A percentile compares a stretch with the other conserved stretches of the same genome.
Evolutionary conservation across 768 basidiomycete genomes (phyloP).

Genomic region (Tricholoma furcatifolium): DNA sequence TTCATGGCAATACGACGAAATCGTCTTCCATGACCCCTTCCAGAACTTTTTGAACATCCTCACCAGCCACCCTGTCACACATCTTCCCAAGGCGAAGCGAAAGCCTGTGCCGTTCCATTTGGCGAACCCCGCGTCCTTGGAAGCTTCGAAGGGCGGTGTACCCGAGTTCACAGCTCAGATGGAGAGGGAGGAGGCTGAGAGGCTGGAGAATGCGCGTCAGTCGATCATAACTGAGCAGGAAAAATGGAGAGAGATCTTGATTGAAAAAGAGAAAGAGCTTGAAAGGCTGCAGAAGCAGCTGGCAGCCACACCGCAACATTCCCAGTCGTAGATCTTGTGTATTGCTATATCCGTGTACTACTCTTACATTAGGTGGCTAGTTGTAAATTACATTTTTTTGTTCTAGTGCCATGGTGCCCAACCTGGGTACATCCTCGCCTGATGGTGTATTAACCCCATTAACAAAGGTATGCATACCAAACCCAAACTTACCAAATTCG

Average conservation of each 20-base stretch:
- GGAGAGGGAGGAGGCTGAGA: slow-evolving; percentile 84
- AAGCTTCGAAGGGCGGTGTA: slow-evolving; percentile 63
- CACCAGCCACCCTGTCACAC: slow-evolving; percentile 79
- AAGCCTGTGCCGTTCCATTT: slow-evolving; percentile 73
- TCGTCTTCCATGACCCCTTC: slow-evolving; percentile 94
- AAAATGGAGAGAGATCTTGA: slow-evolving; percentile 60
- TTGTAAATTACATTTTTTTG: neutral
- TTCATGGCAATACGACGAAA: slow-evolving; percentile 98
- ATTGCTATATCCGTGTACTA: slow-evolving; percentile 10
- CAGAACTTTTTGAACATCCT: slow-evolving; percentile 82
- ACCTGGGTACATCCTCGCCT: slow-evolving; percentile 90
- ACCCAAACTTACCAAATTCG: slow-evolving; percentile 55
- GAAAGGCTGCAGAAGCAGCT: slow-evolving; percentile 64
- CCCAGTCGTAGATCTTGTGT: slow-evolving; percentile 1
- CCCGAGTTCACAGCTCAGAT: slow-evolving; percentile 86
- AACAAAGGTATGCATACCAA: neutral
- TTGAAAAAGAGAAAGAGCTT: slow-evolving; percentile 83
- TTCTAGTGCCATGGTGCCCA: slow-evolving; percentile 81
- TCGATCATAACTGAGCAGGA: slow-evolving; percentile 75
- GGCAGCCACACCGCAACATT: slow-evolving; percentile 19
- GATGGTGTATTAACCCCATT: slow-evolving; percentile 14
- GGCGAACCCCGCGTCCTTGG: slow-evolving; percentile 59
- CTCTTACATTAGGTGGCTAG: slow-evolving; percentile 3
- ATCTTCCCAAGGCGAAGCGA: slow-evolving; percentile 61
- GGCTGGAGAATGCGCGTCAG: slow-evolving; percentile 75